These are phyloP conservation scores for Scheffersomyces ergatensis DNA, from an alignment of 805 yeast species.

Conservation along the genomic window DNA sequence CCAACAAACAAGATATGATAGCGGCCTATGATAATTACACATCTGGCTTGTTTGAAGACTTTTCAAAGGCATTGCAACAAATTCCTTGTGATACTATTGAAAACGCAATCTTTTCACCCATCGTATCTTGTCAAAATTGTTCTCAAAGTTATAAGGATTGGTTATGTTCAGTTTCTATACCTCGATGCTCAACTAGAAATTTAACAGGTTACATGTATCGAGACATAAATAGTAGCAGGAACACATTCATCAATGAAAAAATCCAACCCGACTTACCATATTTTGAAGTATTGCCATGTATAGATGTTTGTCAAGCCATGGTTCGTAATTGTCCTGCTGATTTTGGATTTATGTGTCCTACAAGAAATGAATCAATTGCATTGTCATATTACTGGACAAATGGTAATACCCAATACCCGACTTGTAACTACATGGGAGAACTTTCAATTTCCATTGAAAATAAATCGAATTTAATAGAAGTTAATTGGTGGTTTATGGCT, in stretches of 20 bases:
- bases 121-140: slow-evolving; percentile 74
- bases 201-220: slow-evolving; percentile 46
- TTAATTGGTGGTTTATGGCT: background rate
- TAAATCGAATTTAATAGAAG: background rate
- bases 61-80: slow-evolving; percentile 72
- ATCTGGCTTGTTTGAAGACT: slow-evolving; percentile 52
- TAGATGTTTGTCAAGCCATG: slow-evolving; percentile 72
- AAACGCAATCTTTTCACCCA: slow-evolving; percentile 70
- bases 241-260: slow-evolving; percentile 48
- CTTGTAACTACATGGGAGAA: slow-evolving; percentile 39
- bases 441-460: background rate
- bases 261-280: slow-evolving; percentile 58
- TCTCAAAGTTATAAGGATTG: slow-evolving; percentile 70
- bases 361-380: slow-evolving; percentile 24
- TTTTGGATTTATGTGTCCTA: slow-evolving; percentile 77
- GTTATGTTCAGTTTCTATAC: slow-evolving; percentile 87
- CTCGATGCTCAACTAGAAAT: slow-evolving; percentile 68
- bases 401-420: slow-evolving; percentile 19
- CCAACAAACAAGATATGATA: slow-evolving; percentile 14
- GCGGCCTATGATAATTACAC: slow-evolving; percentile 66
- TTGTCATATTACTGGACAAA: slow-evolving; percentile 43
- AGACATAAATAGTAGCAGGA: slow-evolving; percentile 54
- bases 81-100: slow-evolving; percentile 68
- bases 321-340: slow-evolving; percentile 82
- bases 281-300: slow-evolving; percentile 84